phyloP scores from a whole-genome alignment of 805 yeast genomes.

The Saccharomycopsis sp. region DNA sequence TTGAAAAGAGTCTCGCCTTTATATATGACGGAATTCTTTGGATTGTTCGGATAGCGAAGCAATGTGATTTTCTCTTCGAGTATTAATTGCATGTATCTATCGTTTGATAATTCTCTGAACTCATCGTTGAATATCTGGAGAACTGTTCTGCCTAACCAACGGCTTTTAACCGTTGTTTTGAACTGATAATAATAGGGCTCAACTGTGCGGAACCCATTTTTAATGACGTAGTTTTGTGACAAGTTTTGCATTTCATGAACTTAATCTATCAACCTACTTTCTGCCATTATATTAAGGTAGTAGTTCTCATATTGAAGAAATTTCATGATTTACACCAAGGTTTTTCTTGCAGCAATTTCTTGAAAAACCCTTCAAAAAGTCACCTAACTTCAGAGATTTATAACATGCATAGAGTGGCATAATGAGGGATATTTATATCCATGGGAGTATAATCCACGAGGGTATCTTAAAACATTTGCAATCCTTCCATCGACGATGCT shows the following conservation, averaged over 20 bases:
- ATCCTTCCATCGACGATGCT: no score
- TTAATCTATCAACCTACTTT: no score
- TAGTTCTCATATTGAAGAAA: not conserved
- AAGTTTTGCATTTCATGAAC: not conserved
- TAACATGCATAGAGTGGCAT: not conserved
- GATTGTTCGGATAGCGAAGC: not conserved
- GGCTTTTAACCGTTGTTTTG: slow-evolving; percentile 29
- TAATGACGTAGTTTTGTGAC: slow-evolving; percentile 1
- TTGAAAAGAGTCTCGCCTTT: slow-evolving; percentile 1
- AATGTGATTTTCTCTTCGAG: not conserved
- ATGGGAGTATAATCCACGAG: no score
- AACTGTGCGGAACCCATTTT: slow-evolving; percentile 30
- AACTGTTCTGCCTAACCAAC: slow-evolving; percentile 32
- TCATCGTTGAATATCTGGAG: slow-evolving; percentile 31
- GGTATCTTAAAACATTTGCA: no score
- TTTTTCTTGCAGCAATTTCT: not conserved
- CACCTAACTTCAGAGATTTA: not conserved
- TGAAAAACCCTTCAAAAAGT: not conserved
- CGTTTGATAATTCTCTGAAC: slow-evolving; percentile 23
- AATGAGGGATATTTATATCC: no score
- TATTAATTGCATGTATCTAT: not conserved
- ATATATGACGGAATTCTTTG: not conserved
- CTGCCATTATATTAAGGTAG: not conserved
- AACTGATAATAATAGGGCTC: slow-evolving; percentile 30
- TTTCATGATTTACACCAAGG: not conserved